Evolutionary conservation across 2,329 filamentous ascomycete genomes (phyloP), one percentile per base, ranked within the genome.

Genomic region (Metarhizium album): DNA sequence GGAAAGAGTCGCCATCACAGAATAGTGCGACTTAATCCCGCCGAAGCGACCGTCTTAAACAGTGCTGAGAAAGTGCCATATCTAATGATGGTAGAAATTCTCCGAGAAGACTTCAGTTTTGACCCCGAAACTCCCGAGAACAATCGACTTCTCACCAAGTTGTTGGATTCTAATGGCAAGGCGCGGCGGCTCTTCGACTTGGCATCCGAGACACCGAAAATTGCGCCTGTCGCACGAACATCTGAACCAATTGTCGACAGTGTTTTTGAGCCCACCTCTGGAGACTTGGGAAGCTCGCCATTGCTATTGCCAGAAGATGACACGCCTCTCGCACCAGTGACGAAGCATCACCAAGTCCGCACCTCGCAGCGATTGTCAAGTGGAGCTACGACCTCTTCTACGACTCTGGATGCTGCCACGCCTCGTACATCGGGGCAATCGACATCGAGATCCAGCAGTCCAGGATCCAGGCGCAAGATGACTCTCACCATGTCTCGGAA

Each of bases 41-140:
- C 86, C 1, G 87, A 93, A 66, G 84, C 87, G 5, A 91, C 87
- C 1, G 88, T 90, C 50, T 70, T 93, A 48, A 93, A 93, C 66
- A 93, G 87, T 63, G 87, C 87, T 4, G 87, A 93, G 64, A 86
- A 90, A 63, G 87, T 93, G 43, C 87, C 87, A 1, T 93, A 90
- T 66, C 68, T 93, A 47, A 74, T 93, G 27, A 90, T 93, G 86
- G 80, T 91, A 2, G 87, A 93, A 62, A 83, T 93, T 22, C 69
- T 93, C 46, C 74, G 84, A 23, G 87, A 91, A 57, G 87, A 93
- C 60, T 91, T 93, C 61, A 83, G 84, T 33, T 93, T 93, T 59
- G 83, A 91, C 58, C 86, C 87, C 0, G 80, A 85, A 31, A 84
- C 82, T 0, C 72, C 78, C 27, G 84, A 88, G 55, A 93, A 93